Conservation (phyloP, 306 rosid genomes). For the Inga laurina region DNA sequence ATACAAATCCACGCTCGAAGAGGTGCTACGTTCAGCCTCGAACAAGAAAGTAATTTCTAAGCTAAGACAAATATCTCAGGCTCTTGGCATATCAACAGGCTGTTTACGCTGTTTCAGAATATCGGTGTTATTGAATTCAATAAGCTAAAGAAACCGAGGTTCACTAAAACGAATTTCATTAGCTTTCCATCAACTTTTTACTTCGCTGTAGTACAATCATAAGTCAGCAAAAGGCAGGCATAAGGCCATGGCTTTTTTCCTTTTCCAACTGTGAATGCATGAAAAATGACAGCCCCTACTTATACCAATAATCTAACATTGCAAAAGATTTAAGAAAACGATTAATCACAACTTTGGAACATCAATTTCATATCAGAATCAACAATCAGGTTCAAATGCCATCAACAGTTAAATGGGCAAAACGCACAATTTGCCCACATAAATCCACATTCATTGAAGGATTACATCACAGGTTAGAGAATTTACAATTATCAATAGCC, state of each 20-base stretch:
- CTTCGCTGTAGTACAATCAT: not conserved
- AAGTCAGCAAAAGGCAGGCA: not conserved
- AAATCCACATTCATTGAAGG: slow-evolving; percentile 48
- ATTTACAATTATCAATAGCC: slow-evolving; percentile 62
- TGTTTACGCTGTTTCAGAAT: not conserved
- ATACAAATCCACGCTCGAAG: too few species aligned
- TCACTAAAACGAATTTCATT: not conserved
- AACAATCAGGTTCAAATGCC: slow-evolving; percentile 37
- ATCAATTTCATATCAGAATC: slow-evolving; percentile 40
- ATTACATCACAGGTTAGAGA: slow-evolving; percentile 40
- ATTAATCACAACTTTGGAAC: slow-evolving; percentile 22
- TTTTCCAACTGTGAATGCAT: not conserved
- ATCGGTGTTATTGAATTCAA: not conserved
- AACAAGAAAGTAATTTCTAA: too few species aligned
- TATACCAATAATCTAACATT: not conserved
- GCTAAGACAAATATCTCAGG: not conserved
- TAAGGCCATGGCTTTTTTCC: not conserved
- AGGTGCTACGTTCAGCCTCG: too few species aligned
- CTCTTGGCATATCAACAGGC: not conserved
- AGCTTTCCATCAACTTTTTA: not conserved
- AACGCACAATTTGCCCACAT: slow-evolving; percentile 39
- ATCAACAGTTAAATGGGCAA: slow-evolving; percentile 28
- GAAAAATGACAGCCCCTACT: not conserved
- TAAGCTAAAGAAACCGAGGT: not conserved
- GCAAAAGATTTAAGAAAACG: not conserved